These are phyloP conservation scores for Echium plantagineum DNA, from an alignment of 257 asterid species.

Conservation along the genomic window DNA sequence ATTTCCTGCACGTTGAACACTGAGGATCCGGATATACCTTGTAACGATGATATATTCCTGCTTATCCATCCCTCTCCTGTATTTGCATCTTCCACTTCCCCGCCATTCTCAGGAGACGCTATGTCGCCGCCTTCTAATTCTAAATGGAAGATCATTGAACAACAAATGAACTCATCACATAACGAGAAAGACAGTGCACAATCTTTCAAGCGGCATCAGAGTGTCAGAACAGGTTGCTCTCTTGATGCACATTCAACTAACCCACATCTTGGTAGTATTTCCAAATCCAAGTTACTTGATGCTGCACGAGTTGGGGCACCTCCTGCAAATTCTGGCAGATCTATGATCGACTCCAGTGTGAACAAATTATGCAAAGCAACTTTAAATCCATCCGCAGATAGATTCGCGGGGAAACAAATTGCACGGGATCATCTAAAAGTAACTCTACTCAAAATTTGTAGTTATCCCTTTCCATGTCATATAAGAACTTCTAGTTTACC, in stretches of 20 bases:
- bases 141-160: constrained; percentile 30
- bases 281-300: constrained; percentile 35
- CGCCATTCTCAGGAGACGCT: constrained; percentile 22
- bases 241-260: constrained; percentile 20
- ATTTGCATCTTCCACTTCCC: constrained; percentile 45
- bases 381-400: constrained; percentile 22
- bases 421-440: constrained; percentile 39
- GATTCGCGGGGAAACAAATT: constrained; percentile 30
- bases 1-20: constrained; percentile 6
- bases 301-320: constrained; percentile 18
- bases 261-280: constrained; percentile 25
- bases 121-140: constrained; percentile 26
- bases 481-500: constrained; percentile 7
- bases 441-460: constrained; percentile 1
- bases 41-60: constrained; percentile 2
- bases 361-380: constrained; percentile 27
- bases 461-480: constrained; percentile 9
- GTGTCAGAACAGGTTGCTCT: constrained; percentile 26
- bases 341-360: constrained; percentile 26
- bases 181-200: constrained; percentile 35
- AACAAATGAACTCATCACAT: constrained; percentile 19
- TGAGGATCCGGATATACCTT: constrained; percentile 1
- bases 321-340: constrained; percentile 33
- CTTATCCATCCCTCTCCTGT: constrained; percentile 12
- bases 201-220: constrained; percentile 40